Evolutionary conservation across 306 rosid genomes (phyloP).

Genomic region (Trifolium pratense): DNA sequence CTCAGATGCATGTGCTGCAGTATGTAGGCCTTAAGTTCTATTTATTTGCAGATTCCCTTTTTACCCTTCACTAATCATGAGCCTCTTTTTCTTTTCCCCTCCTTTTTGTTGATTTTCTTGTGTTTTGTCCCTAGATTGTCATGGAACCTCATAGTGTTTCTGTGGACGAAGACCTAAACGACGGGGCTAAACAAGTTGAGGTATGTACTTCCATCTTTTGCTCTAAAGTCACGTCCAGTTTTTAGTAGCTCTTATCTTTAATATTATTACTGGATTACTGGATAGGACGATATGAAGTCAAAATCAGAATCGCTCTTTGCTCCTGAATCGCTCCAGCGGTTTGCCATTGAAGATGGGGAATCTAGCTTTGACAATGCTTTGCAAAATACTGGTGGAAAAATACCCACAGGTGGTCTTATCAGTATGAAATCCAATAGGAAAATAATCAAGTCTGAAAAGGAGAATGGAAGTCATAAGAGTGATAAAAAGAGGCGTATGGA

Average conservation of each 20-base stretch:
- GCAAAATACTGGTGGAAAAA: constrained; percentile 56
- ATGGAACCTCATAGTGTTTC: constrained; percentile 80
- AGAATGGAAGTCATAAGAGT: constrained; percentile 49
- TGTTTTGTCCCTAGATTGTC: constrained; percentile 52
- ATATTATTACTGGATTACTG: constrained; percentile 19
- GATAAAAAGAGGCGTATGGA: constrained; percentile 58
- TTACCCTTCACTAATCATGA: constrained; percentile 22
- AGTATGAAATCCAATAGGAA: constrained; percentile 63
- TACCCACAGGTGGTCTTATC: constrained; percentile 62
- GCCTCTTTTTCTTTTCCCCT: constrained; percentile 1
- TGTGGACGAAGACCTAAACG: constrained; percentile 78
- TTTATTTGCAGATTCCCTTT: background rate
- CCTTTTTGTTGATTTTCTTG: background rate
- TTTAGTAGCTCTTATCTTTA: constrained; percentile 30
- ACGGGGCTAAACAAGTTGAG: constrained; percentile 83
- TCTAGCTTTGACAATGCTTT: constrained; percentile 55
- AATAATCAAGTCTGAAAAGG: constrained; percentile 47
- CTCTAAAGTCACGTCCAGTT: constrained; percentile 5
- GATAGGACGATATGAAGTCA: constrained; percentile 61
- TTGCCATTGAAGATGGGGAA: constrained; percentile 63
- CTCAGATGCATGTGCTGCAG: background rate
- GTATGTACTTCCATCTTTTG: constrained; percentile 44
- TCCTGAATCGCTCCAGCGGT: constrained; percentile 61
- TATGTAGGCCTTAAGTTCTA: constrained; percentile 5
- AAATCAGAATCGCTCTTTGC: constrained; percentile 50